Evolutionary conservation across 2,329 filamentous ascomycete species (phyloP), one percentile per base, ranked within the genome.

Genomic region (Phyllosticta citribraziliensis): DNA sequence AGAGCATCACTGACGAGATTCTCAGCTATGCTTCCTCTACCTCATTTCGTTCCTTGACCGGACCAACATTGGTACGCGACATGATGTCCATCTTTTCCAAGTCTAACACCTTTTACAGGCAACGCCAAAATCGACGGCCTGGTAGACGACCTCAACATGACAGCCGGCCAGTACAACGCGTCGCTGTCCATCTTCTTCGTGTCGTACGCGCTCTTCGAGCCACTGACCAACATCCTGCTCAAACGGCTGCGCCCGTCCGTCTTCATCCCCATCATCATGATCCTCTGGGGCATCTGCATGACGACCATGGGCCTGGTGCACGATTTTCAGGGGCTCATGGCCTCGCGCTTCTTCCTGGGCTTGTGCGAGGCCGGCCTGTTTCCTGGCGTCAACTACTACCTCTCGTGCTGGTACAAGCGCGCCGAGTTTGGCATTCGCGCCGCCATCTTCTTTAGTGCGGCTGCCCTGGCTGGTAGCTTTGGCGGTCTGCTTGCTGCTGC

Each of bases 121-220:
- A 94, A 80, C 74, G 90, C 83, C 2, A 83, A 82, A 67, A 76
- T 85, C 22, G 82, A 79, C n/a, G 81, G 82, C 14, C 71, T 85
- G 2, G 72, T 80, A 60, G 69, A 78, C 11, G 84, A 88, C 62
- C 75, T 94, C 6, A 65, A 81, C 33, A 83, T 93, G 78, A 80
- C 80, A 0, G 79, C 81, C 2, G 74, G 78, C 5, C 79, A 88
- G 69, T 96, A 91, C 76, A 92, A 92, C 71, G 79, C 82, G 22
- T 83, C 86, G 0, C 79, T 96, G 8, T 89, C 88, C 35, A 87
- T 95, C 66, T 96, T 96, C 77, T 96, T 95, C 76, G 80, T 95
- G 56, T 91, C 88, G 0, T 96, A 96, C 71, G 82, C 88, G 2
- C 74, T 91, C 35, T 91, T 90, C 64, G 90, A 94, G 71, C 84